Evolutionary conservation across 148 eudicot species (phyloP), one percentile per base, ranked within the genome.

Genomic region (Fagopyrum homotropicum): DNA sequence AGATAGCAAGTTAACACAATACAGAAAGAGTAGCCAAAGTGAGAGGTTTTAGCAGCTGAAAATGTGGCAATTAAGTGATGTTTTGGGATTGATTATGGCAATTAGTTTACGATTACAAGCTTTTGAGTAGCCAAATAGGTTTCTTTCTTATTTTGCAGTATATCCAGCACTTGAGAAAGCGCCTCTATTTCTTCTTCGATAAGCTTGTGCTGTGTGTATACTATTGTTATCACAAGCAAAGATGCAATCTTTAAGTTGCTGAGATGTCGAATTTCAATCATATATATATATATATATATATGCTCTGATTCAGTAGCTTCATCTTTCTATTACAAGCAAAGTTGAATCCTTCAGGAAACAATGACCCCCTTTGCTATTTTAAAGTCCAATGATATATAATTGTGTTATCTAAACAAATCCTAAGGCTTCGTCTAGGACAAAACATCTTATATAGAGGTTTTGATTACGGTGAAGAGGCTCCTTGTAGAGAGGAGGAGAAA

Each of bases 1-100:
- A 83, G 73, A 69, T 69, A 46, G 68, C 43, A 61, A 61, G 15
- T 61, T 61, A 35, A 35, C 59, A 15, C 49, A 64, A 64, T 54
- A 35, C 4, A 5, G 9, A 51, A 9, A 9, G 4, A 9, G 55
- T 1, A 54, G 19, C 4, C 17, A 54, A 54, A 54, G 19, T 14
- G 59, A 4, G n/a, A 54, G 17, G 4, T 54, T 54, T 16, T 54
- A 35, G 0, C 4, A 54, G 59, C 17, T 54, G 17, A 54, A 54
- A 14, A 4, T 54, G 4, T 35, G 40, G 40, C 40, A 35, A 35
- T 35, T 35, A 35, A 35, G 40, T 19, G 15, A n/a, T 61, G 68
- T 26, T 61, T 29, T 8, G 64, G 22, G 64, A 59, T 22, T 9
- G 30, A 6, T 59, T 19, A 15, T 51, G 4, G 64, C 9, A 9